Evolutionary conservation across 208 protist genomes (phyloP).

Genomic region (Leishmania tropica): DNA sequence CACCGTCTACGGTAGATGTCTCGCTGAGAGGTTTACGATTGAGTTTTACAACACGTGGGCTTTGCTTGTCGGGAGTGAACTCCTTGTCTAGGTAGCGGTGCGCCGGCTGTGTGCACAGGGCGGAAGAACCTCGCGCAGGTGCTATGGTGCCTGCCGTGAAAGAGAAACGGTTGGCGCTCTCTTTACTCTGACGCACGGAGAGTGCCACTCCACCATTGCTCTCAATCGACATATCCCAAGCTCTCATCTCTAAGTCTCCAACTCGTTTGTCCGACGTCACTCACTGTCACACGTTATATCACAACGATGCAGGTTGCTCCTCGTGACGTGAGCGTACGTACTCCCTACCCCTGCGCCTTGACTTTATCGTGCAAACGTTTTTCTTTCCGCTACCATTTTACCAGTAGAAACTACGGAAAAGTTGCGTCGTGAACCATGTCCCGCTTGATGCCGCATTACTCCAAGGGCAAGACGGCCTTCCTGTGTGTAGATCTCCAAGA

Average conservation of each 20-base stretch:
- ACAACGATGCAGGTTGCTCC: background rate
- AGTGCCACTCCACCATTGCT: background rate
- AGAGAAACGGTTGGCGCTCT: background rate
- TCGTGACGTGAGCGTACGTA: background rate
- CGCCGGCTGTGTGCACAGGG: background rate
- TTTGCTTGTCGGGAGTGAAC: background rate
- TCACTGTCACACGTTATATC: background rate
- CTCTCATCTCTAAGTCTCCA: background rate
- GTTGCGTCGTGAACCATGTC: conserved; percentile 38
- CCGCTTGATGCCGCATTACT: conserved; percentile 68
- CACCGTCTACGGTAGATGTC: background rate
- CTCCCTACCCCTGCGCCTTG: background rate
- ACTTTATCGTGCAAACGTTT: background rate
- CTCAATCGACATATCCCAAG: no score
- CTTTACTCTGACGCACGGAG: background rate
- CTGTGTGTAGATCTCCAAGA: conserved; percentile 77
- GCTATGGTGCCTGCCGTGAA: background rate
- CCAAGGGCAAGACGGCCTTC: conserved; percentile 66
- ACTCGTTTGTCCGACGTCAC: background rate
- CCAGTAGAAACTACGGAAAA: background rate
- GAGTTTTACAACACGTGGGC: background rate
- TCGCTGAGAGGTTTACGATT: background rate
- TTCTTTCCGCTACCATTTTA: background rate
- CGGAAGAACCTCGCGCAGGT: background rate
- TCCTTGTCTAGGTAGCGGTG: background rate